Base-by-base conservation (phyloP, 2,329 filamentous ascomycete species). In the Cladosporium sphaerospermum region DNA sequence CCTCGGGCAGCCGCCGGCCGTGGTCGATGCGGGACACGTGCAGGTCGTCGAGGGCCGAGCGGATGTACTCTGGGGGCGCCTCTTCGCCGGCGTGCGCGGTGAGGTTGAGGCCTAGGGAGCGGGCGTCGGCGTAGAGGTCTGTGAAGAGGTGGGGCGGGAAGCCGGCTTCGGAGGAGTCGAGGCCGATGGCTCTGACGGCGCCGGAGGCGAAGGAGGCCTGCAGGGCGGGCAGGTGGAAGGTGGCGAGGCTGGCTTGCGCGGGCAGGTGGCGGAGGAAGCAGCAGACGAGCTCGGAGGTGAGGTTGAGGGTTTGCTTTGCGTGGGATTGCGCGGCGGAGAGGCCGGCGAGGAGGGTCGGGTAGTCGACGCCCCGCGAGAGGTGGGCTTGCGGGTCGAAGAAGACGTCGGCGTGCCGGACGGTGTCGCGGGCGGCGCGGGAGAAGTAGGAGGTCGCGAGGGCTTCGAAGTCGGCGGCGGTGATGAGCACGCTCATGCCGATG, bases 351-450 rank as follows among this genome's bases (percentile, higher is more conserved):
- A 90, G 78, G 2, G 80, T 84, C 13, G 77, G 71, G 64, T 88
- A 85, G 7, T 75, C 59, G 3, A 91, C 71, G 4, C 83, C 83
- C 14, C 86, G 78, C 10, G 70, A 71, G 4, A 81, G 78, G 67
- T 91, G 88, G 1, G 84, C 85, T 68, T 91, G 86, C 1, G 87
- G 86, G 66, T 91, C 88, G 71, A 91, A 90, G 72, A 89, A 91
- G 58, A 89, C 78, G 68, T 91, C 87, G 11, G 84, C 84, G 64
- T 91, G 86, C 45, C 80, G 76, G 3, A 89, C 82, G 36, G 81
- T 81, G 57, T 89, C 82, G 1, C 71, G 70, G 32, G 81, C 75
- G 2, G 85, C 86, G 54, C 78, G 80, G 32, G 74, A 64, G 67
- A 90, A 86, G 71, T 91, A 91, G 57, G 80, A 78, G 74, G 81